These are phyloP conservation scores for Globisporangium viniferum DNA, from an alignment of 352 stramenopile species.

Conservation along the genomic window DNA sequence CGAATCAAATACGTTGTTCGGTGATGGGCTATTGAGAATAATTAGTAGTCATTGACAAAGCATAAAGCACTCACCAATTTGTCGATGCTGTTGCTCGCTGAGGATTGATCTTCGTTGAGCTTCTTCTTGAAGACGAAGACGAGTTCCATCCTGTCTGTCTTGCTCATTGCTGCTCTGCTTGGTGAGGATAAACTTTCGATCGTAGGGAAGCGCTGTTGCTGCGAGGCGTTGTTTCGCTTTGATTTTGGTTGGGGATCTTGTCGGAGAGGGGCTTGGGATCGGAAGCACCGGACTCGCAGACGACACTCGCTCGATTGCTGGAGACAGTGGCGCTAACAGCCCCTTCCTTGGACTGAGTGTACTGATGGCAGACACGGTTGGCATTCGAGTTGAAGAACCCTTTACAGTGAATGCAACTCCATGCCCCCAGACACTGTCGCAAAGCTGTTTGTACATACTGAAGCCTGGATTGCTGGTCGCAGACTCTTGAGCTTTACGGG, in stretches of 20 bases:
- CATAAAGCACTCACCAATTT: slow-evolving; percentile 5
- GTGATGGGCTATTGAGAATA: not conserved
- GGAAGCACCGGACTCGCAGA: not conserved
- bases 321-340: slow-evolving; percentile 4
- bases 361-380: not conserved
- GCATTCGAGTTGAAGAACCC: not conserved
- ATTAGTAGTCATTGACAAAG: not conserved
- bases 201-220: slow-evolving; percentile 11
- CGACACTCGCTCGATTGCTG: not conserved
- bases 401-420: slow-evolving; percentile 17
- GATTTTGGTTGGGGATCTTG: not conserved
- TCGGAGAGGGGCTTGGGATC: not conserved
- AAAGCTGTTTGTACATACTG: slow-evolving; percentile 7
- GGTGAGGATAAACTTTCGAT: not conserved
- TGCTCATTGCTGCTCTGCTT: not conserved
- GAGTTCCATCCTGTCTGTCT: not conserved
- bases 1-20: not conserved
- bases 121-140: not conserved
- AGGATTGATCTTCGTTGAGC: not conserved
- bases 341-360: not conserved
- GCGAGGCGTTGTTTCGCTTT: not conserved
- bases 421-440: slow-evolving; percentile 23
- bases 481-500: not conserved
- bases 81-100: not conserved
- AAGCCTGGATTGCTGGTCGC: not conserved